A percentile compares a stretch with the other conserved stretches of the same genome.
These are phyloP conservation scores for Biscogniauxia sp. DNA, from an alignment of 2,329 filamentous ascomycete genomes.

Conservation along the genomic window DNA sequence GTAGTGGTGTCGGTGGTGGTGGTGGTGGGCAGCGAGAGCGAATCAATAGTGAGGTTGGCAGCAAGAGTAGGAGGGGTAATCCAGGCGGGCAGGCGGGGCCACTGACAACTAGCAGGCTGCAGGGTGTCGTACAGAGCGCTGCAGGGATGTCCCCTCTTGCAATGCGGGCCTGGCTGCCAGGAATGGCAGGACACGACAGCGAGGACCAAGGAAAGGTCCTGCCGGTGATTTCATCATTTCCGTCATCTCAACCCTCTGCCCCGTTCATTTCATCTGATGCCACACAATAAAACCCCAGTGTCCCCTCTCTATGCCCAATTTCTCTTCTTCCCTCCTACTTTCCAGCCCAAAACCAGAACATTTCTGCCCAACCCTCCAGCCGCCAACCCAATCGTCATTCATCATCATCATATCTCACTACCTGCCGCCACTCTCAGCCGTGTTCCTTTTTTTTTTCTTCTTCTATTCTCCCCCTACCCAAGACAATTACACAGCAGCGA, in stretches of 20 bases:
- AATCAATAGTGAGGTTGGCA: conserved; percentile 10
- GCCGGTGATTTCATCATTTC: background rate
- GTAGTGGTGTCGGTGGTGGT: background rate
- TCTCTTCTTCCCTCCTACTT: conserved; percentile 33
- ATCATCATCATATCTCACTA: conserved; percentile 21
- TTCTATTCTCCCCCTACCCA: conserved; percentile 11
- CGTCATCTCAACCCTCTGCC: conserved; percentile 29
- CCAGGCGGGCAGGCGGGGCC: conserved; percentile 3
- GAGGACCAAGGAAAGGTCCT: conserved; percentile 1
- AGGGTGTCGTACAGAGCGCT: background rate
- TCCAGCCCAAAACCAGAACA: conserved; percentile 33
- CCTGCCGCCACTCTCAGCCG: conserved; percentile 21
- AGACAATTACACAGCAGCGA: conserved; percentile 13
- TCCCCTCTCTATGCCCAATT: conserved; percentile 44
- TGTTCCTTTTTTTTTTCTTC: conserved; percentile 9
- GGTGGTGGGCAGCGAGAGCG: conserved; percentile 2
- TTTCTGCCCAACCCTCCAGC: conserved; percentile 35
- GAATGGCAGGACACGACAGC: conserved; percentile 21
- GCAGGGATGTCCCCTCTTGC: background rate
- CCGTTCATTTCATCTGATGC: conserved; percentile 21
- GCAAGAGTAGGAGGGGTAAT: background rate
- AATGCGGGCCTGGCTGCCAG: background rate
- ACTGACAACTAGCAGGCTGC: conserved; percentile 1
- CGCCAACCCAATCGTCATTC: conserved; percentile 18
- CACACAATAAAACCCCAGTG: conserved; percentile 49